Percentiles rank a stretch among this genome's conserved stretches.
These are phyloP conservation scores for Pseudocercospora pini-densiflorae DNA, from an alignment of 2,329 filamentous ascomycete genomes.

Conservation along the genomic window DNA sequence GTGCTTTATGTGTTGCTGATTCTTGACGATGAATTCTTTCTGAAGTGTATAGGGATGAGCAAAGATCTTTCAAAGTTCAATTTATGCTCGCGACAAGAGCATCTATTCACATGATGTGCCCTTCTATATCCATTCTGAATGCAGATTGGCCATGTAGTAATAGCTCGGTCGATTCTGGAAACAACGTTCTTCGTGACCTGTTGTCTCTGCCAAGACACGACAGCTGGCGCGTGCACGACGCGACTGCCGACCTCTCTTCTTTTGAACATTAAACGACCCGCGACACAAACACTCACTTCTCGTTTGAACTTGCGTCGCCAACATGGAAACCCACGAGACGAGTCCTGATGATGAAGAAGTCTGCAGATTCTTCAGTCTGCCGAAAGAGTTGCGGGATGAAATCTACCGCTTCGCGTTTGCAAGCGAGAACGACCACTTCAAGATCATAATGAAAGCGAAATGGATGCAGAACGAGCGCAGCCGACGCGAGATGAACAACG, in stretches of 20 bases:
- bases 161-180: no score
- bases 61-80: background rate
- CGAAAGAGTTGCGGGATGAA: constrained; percentile 3
- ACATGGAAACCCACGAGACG: background rate
- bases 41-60: background rate
- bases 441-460: background rate
- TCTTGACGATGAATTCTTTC: background rate
- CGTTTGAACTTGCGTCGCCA: background rate
- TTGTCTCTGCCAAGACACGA: no score
- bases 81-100: no score
- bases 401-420: constrained; percentile 8
- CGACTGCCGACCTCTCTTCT: no score
- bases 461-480: constrained; percentile 6
- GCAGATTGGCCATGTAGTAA: no score
- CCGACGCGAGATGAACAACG: background rate
- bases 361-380: constrained; percentile 4
- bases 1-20: background rate
- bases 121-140: no score
- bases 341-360: background rate
- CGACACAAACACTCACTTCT: no score
- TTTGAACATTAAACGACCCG: no score
- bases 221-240: no score
- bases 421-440: background rate
- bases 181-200: no score
- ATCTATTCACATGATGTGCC: no score